Evolutionary conservation across 805 yeast genomes (phyloP).

Genomic region (Yamadazyma sp.): DNA sequence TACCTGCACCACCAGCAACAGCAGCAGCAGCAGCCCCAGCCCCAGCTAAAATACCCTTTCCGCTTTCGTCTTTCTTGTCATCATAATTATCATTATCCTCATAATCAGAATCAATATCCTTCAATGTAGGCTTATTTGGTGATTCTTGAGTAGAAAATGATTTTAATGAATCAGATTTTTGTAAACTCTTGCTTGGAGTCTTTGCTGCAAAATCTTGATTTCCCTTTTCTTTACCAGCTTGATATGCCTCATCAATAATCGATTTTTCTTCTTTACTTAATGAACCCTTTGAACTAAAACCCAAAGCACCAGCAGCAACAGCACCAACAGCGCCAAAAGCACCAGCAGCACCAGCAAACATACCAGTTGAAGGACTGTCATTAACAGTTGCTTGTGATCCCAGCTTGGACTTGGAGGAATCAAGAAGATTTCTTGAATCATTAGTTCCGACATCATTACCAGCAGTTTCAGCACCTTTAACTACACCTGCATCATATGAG

Average conservation of each 20-base stretch:
- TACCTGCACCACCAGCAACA: conserved; percentile 1
- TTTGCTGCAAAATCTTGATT: neutral
- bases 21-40: conserved; percentile 1
- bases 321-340: conserved; percentile 20
- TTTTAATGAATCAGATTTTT: no score
- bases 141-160: neutral
- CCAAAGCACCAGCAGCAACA: conserved; percentile 14
- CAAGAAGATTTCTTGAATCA: neutral
- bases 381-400: conserved; percentile 10
- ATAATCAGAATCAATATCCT: conserved; percentile 1
- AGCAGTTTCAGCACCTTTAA: conserved; percentile 16
- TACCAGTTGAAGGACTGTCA: conserved; percentile 9
- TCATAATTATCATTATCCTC: neutral
- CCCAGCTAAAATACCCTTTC: neutral
- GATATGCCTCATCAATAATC: conserved; percentile 10
- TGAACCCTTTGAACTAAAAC: conserved; percentile 2
- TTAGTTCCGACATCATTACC: neutral
- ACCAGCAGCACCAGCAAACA: conserved; percentile 21
- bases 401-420: no score
- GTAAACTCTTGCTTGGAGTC: neutral
- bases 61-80: neutral
- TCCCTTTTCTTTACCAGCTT: conserved; percentile 14
- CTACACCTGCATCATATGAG: conserved; percentile 17
- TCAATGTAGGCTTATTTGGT: neutral
- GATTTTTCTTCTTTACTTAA: conserved; percentile 9